Evolutionary conservation across 2,329 filamentous ascomycete species (phyloP), one percentile per base, ranked within the genome.

Genomic region (Aspergillus alliaceus): DNA sequence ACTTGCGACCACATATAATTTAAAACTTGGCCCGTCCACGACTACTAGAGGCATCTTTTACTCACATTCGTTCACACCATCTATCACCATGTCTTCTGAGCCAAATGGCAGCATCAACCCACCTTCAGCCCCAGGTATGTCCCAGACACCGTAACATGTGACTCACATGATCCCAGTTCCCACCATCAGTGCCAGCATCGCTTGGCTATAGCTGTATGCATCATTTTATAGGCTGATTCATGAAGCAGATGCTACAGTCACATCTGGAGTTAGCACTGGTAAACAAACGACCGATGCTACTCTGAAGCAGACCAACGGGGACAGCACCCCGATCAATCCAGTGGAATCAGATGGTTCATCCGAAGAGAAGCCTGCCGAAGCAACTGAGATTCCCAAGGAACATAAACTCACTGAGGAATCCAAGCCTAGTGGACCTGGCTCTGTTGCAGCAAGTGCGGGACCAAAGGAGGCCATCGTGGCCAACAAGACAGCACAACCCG

Each of bases 71-170:
- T 25, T 8, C 25, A 7, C 22, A 25, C 50, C 6, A 32, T 32
- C n/a, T 31, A 37, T 46, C 54, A 64, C 51, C 55, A 72, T 73
- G 71, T 60, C 69, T 54, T 63, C 63, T 50, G 64, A 68, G 57
- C 53, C 50, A 31, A 56, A 51, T 32, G 42, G 50, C 34, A 47
- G 37, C 40, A 53, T 62, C 37, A 61, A 42, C 39, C 47, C 59
- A 48, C 29, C 61, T 55, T 15, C 57, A 48, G 56, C 53, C 53
- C 44, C 61, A 53, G 68, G 71, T 72, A 70, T 25, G 65, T 68
- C 25, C 5, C n/a, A 54, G 25, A 14, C 15, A n/a, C 8, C 12
- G 18, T 6, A 22, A 32, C n/a, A 48, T 34, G 20, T 22, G 44
- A 7, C 18, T 8, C 25, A 32, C 20, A 11, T 48, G 18, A 32